Base-by-base conservation (phyloP, 495 filamentous ascomycete species). In the Talaromyces proteolyticus region DNA sequence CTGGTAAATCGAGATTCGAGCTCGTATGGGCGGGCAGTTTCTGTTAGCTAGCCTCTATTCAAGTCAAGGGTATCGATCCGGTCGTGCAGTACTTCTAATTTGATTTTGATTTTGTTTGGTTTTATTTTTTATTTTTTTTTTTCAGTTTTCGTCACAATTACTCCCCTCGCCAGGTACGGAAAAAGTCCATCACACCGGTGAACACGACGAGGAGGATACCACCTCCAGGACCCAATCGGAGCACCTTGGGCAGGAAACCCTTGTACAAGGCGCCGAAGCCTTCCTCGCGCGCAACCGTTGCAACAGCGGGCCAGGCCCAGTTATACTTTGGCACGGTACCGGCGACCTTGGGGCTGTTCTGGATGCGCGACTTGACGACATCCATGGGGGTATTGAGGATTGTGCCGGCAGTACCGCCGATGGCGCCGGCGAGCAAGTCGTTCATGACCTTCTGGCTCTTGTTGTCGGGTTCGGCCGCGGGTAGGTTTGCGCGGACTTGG, bases 321-420 rank as follows among this genome's bases (percentile, higher is more conserved):
- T 96, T 96, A 72, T 98, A 98, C 77, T 97, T 98, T 54, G 86
- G 87, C 17, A 80, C 68, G 44, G 79, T 71, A 16, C 93, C 94
- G 40, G 87, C 64, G 18, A 96, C 73, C 69, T 86, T 91, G 57
- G 86, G 74, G 46, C 77, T 87, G 73, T 97, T 97, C 68, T 98
- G 93, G 60, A 98, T 97, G 22, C 93, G 85, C 23, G 86, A 91
- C 79, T 98, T 98, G 67, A 97, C 91, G 14, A 98, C 93, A 62
- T 98, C 93, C 81, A 96, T 85, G 5, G 93, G 92, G 11, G 93
- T 98, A 73, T 98, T 98, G 56, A 98, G 63, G 29, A 98, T 76
- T 3, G 93, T 98, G 59, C 93, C 93, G 21, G 94, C 78, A 4
- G 89, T 96, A 53, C 93, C 93, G 64, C 93, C 93, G 45, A 91